A percentile compares a stretch with the other conserved stretches of the same genome.
These are phyloP conservation scores for Russula emetica DNA, from an alignment of 768 basidiomycete species.

Conservation along the genomic window DNA sequence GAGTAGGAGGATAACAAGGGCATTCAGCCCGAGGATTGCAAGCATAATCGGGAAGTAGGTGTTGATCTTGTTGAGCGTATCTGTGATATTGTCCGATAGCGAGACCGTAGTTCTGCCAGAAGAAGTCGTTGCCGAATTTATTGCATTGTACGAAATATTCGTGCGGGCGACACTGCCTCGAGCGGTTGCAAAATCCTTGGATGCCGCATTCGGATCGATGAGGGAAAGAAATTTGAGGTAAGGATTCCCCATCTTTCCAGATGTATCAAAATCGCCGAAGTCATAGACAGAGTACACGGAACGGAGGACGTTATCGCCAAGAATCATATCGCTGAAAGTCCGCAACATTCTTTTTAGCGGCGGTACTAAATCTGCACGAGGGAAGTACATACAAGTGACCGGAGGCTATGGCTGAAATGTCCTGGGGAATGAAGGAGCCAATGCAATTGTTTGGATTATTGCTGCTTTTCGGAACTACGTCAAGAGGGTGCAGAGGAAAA, in stretches of 20 bases:
- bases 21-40: constrained; percentile 73
- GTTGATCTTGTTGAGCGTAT: constrained; percentile 58
- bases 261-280: constrained; percentile 70
- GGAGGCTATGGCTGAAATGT: constrained; percentile 46
- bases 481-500: constrained; percentile 76
- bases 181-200: constrained; percentile 58
- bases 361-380: neutral
- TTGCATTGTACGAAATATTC: constrained; percentile 64
- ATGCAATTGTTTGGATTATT: constrained; percentile 51
- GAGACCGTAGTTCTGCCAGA: constrained; percentile 45
- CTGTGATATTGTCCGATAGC: constrained; percentile 53
- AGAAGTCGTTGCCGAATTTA: constrained; percentile 37
- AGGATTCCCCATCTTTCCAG: constrained; percentile 65
- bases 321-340: constrained; percentile 63
- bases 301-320: constrained; percentile 81
- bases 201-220: constrained; percentile 64
- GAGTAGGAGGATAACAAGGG: constrained; percentile 59
- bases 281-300: constrained; percentile 81
- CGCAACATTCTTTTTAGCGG: constrained; percentile 8
- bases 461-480: constrained; percentile 52
- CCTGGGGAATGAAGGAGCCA: constrained; percentile 71
- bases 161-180: constrained; percentile 62
- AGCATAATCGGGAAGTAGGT: constrained; percentile 69
- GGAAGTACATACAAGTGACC: constrained; percentile 50
- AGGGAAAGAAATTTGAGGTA: constrained; percentile 73